Evolutionary conservation across 2,329 filamentous ascomycete genomes (phyloP).

Genomic region (Exophiala calicioides): DNA sequence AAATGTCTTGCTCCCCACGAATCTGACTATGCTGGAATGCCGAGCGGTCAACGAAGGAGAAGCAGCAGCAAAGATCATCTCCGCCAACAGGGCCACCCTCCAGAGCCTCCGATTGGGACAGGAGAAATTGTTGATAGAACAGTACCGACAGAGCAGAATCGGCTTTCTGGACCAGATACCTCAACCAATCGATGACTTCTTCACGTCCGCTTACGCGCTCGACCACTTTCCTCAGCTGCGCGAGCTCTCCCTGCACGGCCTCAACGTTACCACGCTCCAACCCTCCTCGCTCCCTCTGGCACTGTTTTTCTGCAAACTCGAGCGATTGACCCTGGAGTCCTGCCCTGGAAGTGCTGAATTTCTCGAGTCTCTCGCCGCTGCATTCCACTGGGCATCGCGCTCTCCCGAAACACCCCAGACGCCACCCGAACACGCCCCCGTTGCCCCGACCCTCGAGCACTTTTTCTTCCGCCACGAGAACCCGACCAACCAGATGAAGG

Average conservation of each 20-base stretch:
- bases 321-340: constrained; percentile 28
- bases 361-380: constrained; percentile 21
- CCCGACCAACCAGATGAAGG: constrained; percentile 24
- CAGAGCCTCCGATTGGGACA: constrained; percentile 29
- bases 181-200: constrained; percentile 24
- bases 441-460: constrained; percentile 21
- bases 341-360: constrained; percentile 27
- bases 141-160: constrained; percentile 20
- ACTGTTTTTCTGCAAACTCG: constrained; percentile 25
- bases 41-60: constrained; percentile 27
- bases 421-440: too few relatives aligned
- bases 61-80: constrained; percentile 23
- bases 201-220: constrained; percentile 18
- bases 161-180: constrained; percentile 18
- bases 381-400: constrained; percentile 24
- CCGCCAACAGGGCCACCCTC: constrained; percentile 24
- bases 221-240: constrained; percentile 22
- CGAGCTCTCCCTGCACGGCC: constrained; percentile 26
- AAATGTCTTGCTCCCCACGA: constrained; percentile 12
- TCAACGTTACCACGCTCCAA: constrained; percentile 23
- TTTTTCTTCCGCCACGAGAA: constrained; percentile 30
- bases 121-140: constrained; percentile 28
- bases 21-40: constrained; percentile 28
- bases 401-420: constrained; percentile 21
- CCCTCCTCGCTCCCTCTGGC: constrained; percentile 22